Conservation (phyloP, 2,329 filamentous ascomycete genomes). For the Gremmenia infestans region DNA sequence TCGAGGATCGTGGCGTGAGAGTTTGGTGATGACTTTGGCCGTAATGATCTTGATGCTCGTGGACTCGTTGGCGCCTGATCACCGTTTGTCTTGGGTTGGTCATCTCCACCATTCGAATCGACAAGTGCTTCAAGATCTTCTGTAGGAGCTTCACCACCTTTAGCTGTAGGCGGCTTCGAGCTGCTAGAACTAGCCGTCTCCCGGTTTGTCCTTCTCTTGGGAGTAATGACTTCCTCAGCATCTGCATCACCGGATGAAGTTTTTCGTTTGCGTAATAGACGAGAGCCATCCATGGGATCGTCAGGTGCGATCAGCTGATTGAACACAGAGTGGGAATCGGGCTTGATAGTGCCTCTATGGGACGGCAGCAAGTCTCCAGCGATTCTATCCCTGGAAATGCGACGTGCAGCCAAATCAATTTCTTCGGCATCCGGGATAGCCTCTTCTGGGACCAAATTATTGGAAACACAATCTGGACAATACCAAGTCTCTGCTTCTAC, state of each 20-base stretch:
- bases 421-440: conserved; percentile 18
- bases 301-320: conserved; percentile 67
- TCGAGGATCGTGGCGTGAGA: conserved; percentile 37
- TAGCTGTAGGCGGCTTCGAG: conserved; percentile 6
- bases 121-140: background rate
- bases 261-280: conserved; percentile 78
- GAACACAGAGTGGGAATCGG: conserved; percentile 73
- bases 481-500: conserved; percentile 56
- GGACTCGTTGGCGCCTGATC: conserved; percentile 29
- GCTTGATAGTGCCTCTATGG: conserved; percentile 57
- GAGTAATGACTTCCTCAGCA: conserved; percentile 47
- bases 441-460: conserved; percentile 40
- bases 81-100: conserved; percentile 15
- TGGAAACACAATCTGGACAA: conserved; percentile 47
- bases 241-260: conserved; percentile 64
- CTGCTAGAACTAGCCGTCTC: conserved; percentile 20
- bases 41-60: conserved; percentile 52
- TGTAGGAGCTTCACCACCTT: background rate
- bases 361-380: conserved; percentile 68
- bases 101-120: background rate
- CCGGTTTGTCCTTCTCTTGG: conserved; percentile 43
- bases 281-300: conserved; percentile 69
- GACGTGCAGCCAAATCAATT: conserved; percentile 36
- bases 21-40: conserved; percentile 42
- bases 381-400: conserved; percentile 59